Conservation (phyloP, 108 stramenopile species). For the Stephanodiscus minutulus region DNA sequence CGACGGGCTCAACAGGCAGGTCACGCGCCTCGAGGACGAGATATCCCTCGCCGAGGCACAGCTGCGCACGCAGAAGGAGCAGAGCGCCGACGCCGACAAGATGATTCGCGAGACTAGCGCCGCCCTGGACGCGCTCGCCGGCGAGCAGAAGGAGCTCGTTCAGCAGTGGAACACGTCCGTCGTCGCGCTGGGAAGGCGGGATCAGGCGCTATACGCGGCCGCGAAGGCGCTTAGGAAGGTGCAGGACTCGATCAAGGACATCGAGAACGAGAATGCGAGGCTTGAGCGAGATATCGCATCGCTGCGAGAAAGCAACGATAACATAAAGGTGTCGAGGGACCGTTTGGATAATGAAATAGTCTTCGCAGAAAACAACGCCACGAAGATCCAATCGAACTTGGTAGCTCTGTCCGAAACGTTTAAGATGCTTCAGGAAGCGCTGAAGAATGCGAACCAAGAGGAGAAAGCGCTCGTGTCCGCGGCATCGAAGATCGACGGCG, state of each 20-base stretch:
- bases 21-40: conserved; percentile 64
- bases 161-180: conserved; percentile 84
- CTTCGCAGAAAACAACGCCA: conserved; percentile 56
- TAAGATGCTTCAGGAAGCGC: conserved; percentile 54
- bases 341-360: conserved; percentile 62
- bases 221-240: conserved; percentile 58
- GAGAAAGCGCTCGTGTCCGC: conserved; percentile 48
- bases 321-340: conserved; percentile 42
- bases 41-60: conserved; percentile 61
- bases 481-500: conserved; percentile 31
- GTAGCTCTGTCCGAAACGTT: conserved; percentile 42
- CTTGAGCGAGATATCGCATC: conserved; percentile 50
- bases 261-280: conserved; percentile 51
- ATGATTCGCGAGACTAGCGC: conserved; percentile 72
- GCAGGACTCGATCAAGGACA: conserved; percentile 54
- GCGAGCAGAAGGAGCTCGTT: conserved; percentile 81
- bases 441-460: conserved; percentile 68
- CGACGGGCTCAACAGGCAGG: conserved; percentile 65
- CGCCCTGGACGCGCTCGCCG: conserved; percentile 71
- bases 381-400: conserved; percentile 52
- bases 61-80: conserved; percentile 52
- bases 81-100: conserved; percentile 63
- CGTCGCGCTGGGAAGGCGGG: conserved; percentile 65
- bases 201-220: conserved; percentile 80
- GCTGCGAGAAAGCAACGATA: conserved; percentile 57